phyloP scores from a whole-genome alignment of 2,329 filamentous ascomycete genomes.

The Beauveria medogensis region DNA sequence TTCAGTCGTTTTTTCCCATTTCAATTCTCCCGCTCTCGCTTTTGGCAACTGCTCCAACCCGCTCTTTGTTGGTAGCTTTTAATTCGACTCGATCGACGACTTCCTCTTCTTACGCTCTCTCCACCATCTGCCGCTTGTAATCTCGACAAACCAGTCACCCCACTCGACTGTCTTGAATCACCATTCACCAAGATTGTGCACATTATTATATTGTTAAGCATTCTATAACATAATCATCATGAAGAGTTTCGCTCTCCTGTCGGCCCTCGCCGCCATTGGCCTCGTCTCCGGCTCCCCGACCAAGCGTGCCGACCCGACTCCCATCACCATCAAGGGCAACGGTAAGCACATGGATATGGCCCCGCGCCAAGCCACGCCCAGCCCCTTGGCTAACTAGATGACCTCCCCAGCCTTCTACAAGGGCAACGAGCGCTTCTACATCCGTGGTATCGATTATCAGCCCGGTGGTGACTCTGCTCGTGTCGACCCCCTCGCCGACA shows the following conservation, averaged over 20 bases:
- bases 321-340: conserved; percentile 48
- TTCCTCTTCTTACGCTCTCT: conserved; percentile 15
- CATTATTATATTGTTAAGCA: not conserved
- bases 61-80: conserved; percentile 28
- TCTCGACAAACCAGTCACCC: conserved; percentile 7
- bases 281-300: conserved; percentile 42
- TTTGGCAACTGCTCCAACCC: conserved; percentile 22
- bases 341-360: conserved; percentile 31
- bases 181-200: not conserved
- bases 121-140: conserved; percentile 10
- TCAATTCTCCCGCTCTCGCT: not conserved
- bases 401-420: conserved; percentile 43
- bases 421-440: conserved; percentile 46
- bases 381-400: not conserved
- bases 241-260: conserved; percentile 39
- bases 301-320: conserved; percentile 42
- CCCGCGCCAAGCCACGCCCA: not conserved
- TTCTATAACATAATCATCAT: conserved; percentile 29
- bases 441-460: conserved; percentile 55
- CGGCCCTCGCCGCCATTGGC: conserved; percentile 39
- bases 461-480: conserved; percentile 49
- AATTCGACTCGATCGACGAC: conserved; percentile 10
- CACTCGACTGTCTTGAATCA: conserved; percentile 12
- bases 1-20: conserved; percentile 15
- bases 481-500: conserved; percentile 69